Evolutionary conservation across 768 basidiomycete species (phyloP).

Genomic region (Lactarius indigo): DNA sequence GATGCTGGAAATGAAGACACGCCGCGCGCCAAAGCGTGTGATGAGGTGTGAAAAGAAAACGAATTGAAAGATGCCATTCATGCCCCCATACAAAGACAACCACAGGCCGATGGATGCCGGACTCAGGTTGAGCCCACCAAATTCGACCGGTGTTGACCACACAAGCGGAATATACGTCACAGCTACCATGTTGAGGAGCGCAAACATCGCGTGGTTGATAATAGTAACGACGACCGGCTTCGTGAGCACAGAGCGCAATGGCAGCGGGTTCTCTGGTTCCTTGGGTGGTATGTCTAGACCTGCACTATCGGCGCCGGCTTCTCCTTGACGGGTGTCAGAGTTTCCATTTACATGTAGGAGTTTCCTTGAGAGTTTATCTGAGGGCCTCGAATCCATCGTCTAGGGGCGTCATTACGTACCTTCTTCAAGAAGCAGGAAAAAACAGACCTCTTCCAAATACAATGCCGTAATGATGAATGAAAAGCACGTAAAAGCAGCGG

Average conservation of each 20-base stretch:
- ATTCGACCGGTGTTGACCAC: slow-evolving; percentile 33
- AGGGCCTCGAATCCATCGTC: not conserved
- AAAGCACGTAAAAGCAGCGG: not conserved
- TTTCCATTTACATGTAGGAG: not conserved
- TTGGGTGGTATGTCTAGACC: not conserved
- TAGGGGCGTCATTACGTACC: not conserved
- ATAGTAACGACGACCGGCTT: slow-evolving; percentile 39
- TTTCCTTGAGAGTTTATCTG: not conserved
- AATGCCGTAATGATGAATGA: not conserved
- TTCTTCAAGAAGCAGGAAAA: not conserved
- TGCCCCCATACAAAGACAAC: slow-evolving; percentile 35
- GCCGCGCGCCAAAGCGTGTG: slow-evolving; percentile 36
- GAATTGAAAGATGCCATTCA: slow-evolving; percentile 38
- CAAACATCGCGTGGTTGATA: slow-evolving; percentile 41
- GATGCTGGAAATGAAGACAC: slow-evolving; percentile 29
- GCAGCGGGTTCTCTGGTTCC: slow-evolving; percentile 10
- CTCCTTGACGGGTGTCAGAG: not conserved
- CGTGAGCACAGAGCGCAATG: slow-evolving; percentile 33
- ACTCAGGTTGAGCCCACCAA: slow-evolving; percentile 32
- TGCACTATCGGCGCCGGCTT: not conserved
- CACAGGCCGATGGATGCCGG: slow-evolving; percentile 38
- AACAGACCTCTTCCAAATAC: slow-evolving; percentile 2
- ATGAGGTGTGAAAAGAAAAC: slow-evolving; percentile 37
- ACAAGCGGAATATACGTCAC: slow-evolving; percentile 44
- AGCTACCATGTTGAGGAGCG: slow-evolving; percentile 40